These are phyloP conservation scores for Xylariaceae sp. DNA, from an alignment of 2,329 filamentous ascomycete species.

Conservation along the genomic window DNA sequence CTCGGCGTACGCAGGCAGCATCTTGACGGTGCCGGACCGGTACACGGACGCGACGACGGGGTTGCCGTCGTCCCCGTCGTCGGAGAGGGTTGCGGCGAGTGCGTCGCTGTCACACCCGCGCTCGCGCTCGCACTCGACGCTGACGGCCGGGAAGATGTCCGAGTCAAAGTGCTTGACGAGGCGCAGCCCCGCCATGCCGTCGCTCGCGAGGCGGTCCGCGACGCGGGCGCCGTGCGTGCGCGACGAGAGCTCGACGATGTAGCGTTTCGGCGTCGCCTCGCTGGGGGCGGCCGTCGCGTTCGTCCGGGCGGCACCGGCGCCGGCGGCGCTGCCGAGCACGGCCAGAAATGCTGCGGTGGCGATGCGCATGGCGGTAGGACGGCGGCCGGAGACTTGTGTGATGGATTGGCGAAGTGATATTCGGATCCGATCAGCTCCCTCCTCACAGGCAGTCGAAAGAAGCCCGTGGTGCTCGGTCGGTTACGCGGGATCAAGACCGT, in stretches of 20 bases:
- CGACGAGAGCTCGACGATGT: conserved; percentile 18
- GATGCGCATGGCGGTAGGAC: not conserved
- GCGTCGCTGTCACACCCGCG: conserved; percentile 10
- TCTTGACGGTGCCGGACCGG: conserved; percentile 10
- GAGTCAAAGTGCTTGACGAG: conserved; percentile 18
- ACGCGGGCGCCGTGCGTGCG: conserved; percentile 8
- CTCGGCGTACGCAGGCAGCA: conserved; percentile 8
- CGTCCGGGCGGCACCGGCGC: not conserved
- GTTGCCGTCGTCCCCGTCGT: conserved; percentile 10
- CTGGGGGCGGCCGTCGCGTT: not conserved
- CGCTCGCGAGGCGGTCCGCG: conserved; percentile 7
- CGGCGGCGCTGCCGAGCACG: conserved; percentile 1
- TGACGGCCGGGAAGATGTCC: conserved; percentile 16
- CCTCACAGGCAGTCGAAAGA: too few species aligned
- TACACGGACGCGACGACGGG: conserved; percentile 15
- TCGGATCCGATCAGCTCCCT: too few species aligned
- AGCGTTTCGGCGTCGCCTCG: conserved; percentile 13
- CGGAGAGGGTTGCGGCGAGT: conserved; percentile 6
- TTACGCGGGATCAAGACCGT: too few species aligned
- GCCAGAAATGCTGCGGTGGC: not conserved
- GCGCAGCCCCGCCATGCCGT: conserved; percentile 9
- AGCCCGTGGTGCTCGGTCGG: too few species aligned
- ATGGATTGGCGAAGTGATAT: too few species aligned
- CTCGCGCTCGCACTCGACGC: conserved; percentile 12
- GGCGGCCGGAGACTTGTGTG: too few species aligned